A percentile compares a stretch with the other conserved stretches of the same genome.
phyloP scores from a whole-genome alignment of 1,139 yeast species.

The Candida sp. region DNA sequence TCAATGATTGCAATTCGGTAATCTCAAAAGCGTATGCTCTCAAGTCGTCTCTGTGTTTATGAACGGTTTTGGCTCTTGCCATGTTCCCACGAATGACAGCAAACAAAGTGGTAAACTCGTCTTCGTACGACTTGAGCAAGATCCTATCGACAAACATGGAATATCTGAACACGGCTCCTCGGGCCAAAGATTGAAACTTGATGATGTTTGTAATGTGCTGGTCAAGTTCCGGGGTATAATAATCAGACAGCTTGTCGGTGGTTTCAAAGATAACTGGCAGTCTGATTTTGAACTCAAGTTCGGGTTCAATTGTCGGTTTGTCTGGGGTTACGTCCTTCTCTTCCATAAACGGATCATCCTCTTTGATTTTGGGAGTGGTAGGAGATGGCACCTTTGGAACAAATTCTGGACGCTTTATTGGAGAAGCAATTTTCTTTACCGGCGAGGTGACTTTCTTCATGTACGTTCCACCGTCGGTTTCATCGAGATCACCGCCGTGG shows the following conservation, averaged over 20 bases:
- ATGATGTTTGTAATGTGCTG: slow-evolving; percentile 28
- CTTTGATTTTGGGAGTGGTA: slow-evolving; percentile 16
- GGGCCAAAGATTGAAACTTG: slow-evolving; percentile 62
- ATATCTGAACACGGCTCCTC: slow-evolving; percentile 71
- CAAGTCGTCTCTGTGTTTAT: slow-evolving; percentile 42
- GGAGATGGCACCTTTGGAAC: not conserved
- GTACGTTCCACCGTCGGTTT: slow-evolving; percentile 23
- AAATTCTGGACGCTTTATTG: slow-evolving; percentile 9
- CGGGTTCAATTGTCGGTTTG: not conserved
- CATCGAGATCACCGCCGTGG: slow-evolving; percentile 26
- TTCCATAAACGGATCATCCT: slow-evolving; percentile 1
- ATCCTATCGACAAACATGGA: slow-evolving; percentile 63
- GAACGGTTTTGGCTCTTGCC: slow-evolving; percentile 37
- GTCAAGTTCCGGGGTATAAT: slow-evolving; percentile 29
- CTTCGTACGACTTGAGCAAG: slow-evolving; percentile 58
- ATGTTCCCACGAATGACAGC: slow-evolving; percentile 47
- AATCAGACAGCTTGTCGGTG: slow-evolving; percentile 10
- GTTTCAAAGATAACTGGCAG: slow-evolving; percentile 2
- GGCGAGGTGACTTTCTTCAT: slow-evolving; percentile 25
- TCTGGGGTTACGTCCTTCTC: not conserved
- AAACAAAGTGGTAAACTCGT: slow-evolving; percentile 41
- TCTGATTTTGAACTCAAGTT: slow-evolving; percentile 4
- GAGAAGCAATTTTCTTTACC: slow-evolving; percentile 9
- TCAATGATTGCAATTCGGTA: slow-evolving; percentile 38
- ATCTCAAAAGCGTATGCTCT: slow-evolving; percentile 29